These are phyloP conservation scores for Hypocrella siamensis DNA, from an alignment of 2,329 filamentous ascomycete species.

Conservation along the genomic window DNA sequence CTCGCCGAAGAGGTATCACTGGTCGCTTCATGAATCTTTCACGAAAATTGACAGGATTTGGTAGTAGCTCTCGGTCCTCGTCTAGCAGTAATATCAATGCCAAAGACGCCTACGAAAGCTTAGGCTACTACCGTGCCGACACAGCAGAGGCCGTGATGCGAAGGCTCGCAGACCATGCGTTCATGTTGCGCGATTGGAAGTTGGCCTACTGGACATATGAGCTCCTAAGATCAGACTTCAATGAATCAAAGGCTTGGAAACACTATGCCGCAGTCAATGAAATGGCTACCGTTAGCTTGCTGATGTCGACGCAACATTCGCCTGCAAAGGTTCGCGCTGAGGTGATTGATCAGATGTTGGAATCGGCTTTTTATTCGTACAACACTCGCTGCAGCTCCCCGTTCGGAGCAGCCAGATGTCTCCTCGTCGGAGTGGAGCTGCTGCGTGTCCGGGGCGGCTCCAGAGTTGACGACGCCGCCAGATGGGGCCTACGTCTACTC, in stretches of 20 bases:
- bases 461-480: slow-evolving; percentile 71
- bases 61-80: slow-evolving; percentile 45
- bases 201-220: slow-evolving; percentile 86
- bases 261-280: slow-evolving; percentile 90
- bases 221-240: slow-evolving; percentile 73
- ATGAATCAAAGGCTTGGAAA: slow-evolving; percentile 92
- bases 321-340: slow-evolving; percentile 67
- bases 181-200: slow-evolving; percentile 96
- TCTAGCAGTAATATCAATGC: slow-evolving; percentile 33
- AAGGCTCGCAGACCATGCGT: slow-evolving; percentile 85
- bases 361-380: slow-evolving; percentile 86
- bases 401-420: slow-evolving; percentile 65
- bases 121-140: slow-evolving; percentile 73
- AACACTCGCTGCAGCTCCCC: slow-evolving; percentile 67
- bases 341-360: slow-evolving; percentile 71
- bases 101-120: slow-evolving; percentile 60
- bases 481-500: slow-evolving; percentile 67
- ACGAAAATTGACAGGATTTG: slow-evolving; percentile 77
- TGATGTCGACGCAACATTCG: slow-evolving; percentile 59
- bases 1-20: slow-evolving; percentile 70
- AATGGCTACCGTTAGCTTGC: slow-evolving; percentile 76
- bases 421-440: slow-evolving; percentile 66
- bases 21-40: slow-evolving; percentile 92
- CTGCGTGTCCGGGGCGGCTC: slow-evolving; percentile 65
- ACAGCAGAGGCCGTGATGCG: slow-evolving; percentile 81